Percentiles rank a stretch among this genome's conserved stretches.
phyloP scores from a whole-genome alignment of 148 eudicot species.

The Vaccinium macrocarpon region DNA sequence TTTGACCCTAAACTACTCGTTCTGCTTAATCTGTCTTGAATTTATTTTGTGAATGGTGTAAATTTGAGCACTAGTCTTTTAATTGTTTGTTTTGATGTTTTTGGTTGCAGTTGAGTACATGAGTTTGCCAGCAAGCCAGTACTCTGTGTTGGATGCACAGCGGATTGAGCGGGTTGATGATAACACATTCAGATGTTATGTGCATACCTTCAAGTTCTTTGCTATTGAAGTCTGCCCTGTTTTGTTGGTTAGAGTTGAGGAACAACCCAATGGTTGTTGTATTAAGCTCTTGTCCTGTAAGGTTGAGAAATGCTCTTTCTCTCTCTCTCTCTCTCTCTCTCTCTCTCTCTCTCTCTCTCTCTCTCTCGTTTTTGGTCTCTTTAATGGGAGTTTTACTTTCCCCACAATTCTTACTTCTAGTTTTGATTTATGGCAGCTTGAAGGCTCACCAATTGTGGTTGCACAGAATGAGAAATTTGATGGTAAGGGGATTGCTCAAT shows the following conservation, averaged over 20 bases:
- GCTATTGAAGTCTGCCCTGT: conserved; percentile 90
- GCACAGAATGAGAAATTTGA: conserved; percentile 87
- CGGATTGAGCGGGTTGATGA: conserved; percentile 88
- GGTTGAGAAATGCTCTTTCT: conserved; percentile 33
- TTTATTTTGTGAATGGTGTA: background rate
- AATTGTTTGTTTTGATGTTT: background rate
- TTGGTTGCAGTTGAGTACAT: conserved; percentile 66
- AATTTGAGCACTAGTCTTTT: background rate
- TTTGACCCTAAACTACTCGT: background rate
- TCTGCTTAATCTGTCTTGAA: background rate
- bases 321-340: conserved; percentile 16
- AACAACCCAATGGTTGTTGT: conserved; percentile 70
- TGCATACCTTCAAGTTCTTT: conserved; percentile 78
- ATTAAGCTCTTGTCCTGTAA: conserved; percentile 81
- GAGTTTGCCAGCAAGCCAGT: conserved; percentile 94
- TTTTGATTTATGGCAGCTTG: conserved; percentile 50
- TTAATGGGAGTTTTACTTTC: background rate
- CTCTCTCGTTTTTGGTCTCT: conserved; percentile 1
- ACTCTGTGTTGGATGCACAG: conserved; percentile 92
- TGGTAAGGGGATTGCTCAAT: conserved; percentile 41
- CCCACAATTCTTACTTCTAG: conserved; percentile 9
- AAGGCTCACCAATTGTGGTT: conserved; percentile 85
- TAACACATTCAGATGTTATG: conserved; percentile 75
- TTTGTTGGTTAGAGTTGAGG: conserved; percentile 73
- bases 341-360: background rate